A percentile compares a stretch with the other conserved stretches of the same genome.
Evolutionary conservation across 1,284 basidiomycete species (phyloP).

Genomic region (Laetiporus sulphureus): DNA sequence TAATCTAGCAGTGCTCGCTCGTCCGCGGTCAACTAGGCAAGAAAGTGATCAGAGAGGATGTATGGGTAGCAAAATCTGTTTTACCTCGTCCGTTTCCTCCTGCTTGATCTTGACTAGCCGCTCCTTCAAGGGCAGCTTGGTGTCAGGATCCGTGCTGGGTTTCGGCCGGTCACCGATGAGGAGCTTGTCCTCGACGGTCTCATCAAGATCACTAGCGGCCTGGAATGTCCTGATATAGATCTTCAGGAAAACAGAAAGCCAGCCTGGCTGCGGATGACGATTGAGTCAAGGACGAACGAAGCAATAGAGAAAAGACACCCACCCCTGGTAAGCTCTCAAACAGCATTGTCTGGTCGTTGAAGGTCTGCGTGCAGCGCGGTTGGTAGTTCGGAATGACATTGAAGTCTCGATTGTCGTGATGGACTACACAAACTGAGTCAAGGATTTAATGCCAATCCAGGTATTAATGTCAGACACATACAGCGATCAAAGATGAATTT

Average conservation of each 20-base stretch:
- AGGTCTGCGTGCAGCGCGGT: slow-evolving; percentile 39
- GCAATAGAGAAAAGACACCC: slow-evolving; percentile 15
- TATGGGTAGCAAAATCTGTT: neutral
- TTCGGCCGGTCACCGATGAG: slow-evolving; percentile 74
- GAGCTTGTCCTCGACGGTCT: slow-evolving; percentile 69
- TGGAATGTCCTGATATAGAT: slow-evolving; percentile 71
- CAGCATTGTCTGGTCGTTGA: slow-evolving; percentile 62
- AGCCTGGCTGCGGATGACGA: slow-evolving; percentile 42
- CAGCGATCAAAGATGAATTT: slow-evolving; percentile 79
- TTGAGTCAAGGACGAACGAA: slow-evolving; percentile 1
- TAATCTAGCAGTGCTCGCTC: slow-evolving; percentile 54
- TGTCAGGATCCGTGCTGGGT: slow-evolving; percentile 44
- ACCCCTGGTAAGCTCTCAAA: slow-evolving; percentile 61
- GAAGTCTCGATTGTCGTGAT: slow-evolving; percentile 81
- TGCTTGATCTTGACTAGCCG: slow-evolving; percentile 44
- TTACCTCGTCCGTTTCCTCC: slow-evolving; percentile 53
- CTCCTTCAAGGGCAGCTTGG: slow-evolving; percentile 45
- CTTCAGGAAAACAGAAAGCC: slow-evolving; percentile 66
- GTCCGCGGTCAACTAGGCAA: slow-evolving; percentile 46
- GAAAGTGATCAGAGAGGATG: neutral
- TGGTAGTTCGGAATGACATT: slow-evolving; percentile 75
- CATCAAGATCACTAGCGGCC: slow-evolving; percentile 70
- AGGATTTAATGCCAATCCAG: neutral
- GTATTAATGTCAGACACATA: slow-evolving; percentile 27
- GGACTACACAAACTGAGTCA: slow-evolving; percentile 33